Percentiles rank a stretch among this genome's conserved stretches.
phyloP scores from a whole-genome alignment of 345 rosid genomes.

The Eucalyptus decipiens region DNA sequence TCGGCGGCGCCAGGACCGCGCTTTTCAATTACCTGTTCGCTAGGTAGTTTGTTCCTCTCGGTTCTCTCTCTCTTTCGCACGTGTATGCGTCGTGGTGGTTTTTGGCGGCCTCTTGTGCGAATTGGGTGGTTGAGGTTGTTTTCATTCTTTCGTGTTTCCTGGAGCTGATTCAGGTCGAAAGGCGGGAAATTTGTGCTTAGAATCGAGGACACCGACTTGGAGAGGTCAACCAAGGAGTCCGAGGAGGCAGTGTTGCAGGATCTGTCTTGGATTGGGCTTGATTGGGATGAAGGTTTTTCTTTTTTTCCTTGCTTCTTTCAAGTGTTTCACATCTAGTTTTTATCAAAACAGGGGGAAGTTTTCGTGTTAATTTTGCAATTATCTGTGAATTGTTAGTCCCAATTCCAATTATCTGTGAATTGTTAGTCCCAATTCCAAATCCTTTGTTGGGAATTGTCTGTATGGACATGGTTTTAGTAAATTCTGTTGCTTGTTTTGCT shows the following conservation, averaged over 20 bases:
- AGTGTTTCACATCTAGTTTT: not conserved
- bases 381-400: not conserved
- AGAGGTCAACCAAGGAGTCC: constrained; percentile 85
- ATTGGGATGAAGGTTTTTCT: constrained; percentile 79
- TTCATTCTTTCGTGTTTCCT: not conserved
- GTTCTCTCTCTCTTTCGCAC: not conserved
- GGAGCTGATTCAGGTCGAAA: constrained; percentile 40
- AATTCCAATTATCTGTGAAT: too few relatives aligned
- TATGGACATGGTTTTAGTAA: not conserved
- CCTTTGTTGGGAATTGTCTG: not conserved
- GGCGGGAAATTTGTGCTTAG: constrained; percentile 89
- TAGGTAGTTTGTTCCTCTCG: constrained; percentile 10
- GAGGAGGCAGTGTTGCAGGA: constrained; percentile 89
- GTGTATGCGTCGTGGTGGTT: not conserved
- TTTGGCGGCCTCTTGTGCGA: not conserved
- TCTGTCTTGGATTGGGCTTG: constrained; percentile 88
- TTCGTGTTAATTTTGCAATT: not conserved
- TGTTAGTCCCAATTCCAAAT: not conserved
- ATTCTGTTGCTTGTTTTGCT: not conserved
- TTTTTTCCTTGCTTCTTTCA: not conserved
- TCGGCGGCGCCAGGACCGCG: constrained; percentile 97
- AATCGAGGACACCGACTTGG: constrained; percentile 89
- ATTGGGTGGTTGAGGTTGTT: not conserved
- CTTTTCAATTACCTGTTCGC: constrained; percentile 93
- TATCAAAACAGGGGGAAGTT: fast-evolving